Evolutionary conservation across 768 basidiomycete species (phyloP).

Genomic region (Suillus tomentosus): DNA sequence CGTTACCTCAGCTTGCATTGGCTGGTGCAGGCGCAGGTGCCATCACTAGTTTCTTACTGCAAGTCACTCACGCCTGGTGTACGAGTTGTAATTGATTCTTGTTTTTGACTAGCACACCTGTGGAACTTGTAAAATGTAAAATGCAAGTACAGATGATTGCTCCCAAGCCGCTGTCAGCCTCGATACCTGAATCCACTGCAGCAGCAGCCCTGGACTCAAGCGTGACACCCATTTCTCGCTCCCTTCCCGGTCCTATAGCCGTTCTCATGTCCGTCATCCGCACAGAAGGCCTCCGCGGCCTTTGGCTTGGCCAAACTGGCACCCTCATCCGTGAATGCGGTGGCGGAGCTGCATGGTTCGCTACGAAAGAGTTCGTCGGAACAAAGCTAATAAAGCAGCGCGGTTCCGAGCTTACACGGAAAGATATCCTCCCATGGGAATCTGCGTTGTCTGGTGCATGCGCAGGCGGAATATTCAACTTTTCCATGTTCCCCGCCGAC

Average conservation of each 20-base stretch:
- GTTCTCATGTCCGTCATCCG: slow-evolving; percentile 67
- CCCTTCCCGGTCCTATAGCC: slow-evolving; percentile 72
- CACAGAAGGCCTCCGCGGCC: slow-evolving; percentile 71
- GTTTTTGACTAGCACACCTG: slow-evolving; percentile 67
- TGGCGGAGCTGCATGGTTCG: slow-evolving; percentile 90
- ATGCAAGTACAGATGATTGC: slow-evolving; percentile 95
- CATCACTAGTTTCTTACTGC: slow-evolving; percentile 86
- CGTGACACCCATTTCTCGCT: slow-evolving; percentile 14
- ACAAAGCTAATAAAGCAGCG: slow-evolving; percentile 58
- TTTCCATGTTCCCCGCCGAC: slow-evolving; percentile 94
- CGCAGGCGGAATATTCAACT: slow-evolving; percentile 83
- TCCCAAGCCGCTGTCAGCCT: slow-evolving; percentile 19
- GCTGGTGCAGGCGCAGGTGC: slow-evolving; percentile 90
- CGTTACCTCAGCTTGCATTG: slow-evolving; percentile 69
- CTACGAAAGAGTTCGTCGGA: slow-evolving; percentile 79
- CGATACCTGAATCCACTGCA: slow-evolving; percentile 19
- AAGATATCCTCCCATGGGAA: slow-evolving; percentile 71
- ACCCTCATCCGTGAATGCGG: slow-evolving; percentile 93
- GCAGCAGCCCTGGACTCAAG: slow-evolving; percentile 13
- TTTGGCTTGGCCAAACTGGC: slow-evolving; percentile 97
- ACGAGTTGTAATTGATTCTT: background rate
- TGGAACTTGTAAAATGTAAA: slow-evolving; percentile 95
- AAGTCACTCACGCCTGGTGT: slow-evolving; percentile 30
- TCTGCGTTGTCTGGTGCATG: slow-evolving; percentile 84
- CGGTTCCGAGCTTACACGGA: slow-evolving; percentile 35